Evolutionary conservation across 2,329 filamentous ascomycete genomes (phyloP).

Genomic region (Periconia sp.): DNA sequence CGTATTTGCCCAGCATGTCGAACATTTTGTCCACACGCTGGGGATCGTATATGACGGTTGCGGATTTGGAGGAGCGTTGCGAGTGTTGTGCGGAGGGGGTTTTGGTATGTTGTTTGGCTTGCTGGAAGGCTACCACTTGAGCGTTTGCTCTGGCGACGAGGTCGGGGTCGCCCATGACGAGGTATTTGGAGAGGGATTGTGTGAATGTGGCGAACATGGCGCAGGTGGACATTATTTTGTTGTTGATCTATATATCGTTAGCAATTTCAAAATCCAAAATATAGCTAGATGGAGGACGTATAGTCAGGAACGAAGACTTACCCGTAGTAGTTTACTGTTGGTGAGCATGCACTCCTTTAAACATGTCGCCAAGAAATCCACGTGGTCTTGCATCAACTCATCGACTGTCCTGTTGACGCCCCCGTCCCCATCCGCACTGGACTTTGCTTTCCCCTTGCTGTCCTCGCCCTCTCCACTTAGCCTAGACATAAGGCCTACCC

Average conservation of each 20-base stretch:
- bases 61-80: conserved; percentile 25
- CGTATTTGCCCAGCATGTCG: conserved; percentile 88
- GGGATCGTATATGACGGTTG: conserved; percentile 59
- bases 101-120: conserved; percentile 15
- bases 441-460: conserved; percentile 55
- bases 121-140: conserved; percentile 21
- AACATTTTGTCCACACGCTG: conserved; percentile 75
- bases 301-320: conserved; percentile 54
- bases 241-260: conserved; percentile 76
- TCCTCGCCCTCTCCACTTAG: conserved; percentile 66
- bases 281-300: not conserved
- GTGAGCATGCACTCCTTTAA: conserved; percentile 99
- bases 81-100: conserved; percentile 18
- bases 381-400: conserved; percentile 98
- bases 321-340: conserved; percentile 90
- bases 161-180: conserved; percentile 83
- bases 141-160: conserved; percentile 66
- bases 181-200: conserved; percentile 80
- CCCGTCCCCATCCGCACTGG: conserved; percentile 36
- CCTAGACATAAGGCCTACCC: conserved; percentile 90
- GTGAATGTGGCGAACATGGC: conserved; percentile 93
- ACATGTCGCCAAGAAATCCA: conserved; percentile 97
- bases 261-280: not conserved
- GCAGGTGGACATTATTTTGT: conserved; percentile 95
- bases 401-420: conserved; percentile 81